Percentiles rank a stretch among this genome's conserved stretches.
phyloP scores from a whole-genome alignment of 1,139 yeast species.

The Protomyces macrosporus region DNA sequence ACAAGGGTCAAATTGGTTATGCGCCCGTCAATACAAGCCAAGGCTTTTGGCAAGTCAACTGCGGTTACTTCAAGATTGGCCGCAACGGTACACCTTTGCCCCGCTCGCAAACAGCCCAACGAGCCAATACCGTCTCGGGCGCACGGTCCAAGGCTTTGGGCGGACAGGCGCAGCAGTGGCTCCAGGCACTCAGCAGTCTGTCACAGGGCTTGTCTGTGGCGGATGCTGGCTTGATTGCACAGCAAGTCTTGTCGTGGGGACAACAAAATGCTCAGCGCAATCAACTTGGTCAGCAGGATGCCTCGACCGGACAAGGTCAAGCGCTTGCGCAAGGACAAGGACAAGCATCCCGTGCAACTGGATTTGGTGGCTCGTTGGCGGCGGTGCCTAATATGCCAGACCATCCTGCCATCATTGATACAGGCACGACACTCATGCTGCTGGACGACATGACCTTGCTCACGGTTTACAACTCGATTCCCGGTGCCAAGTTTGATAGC shows the following conservation, averaged over 20 bases:
- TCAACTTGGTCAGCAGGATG: not conserved
- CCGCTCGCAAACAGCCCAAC: conserved; percentile 42
- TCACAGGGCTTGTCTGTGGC: conserved; percentile 7
- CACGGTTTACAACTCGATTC: conserved; percentile 18
- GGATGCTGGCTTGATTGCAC: conserved; percentile 9
- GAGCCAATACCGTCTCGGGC: not conserved
- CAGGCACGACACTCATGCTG: conserved; percentile 85
- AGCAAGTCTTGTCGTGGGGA: not conserved
- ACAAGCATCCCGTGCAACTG: not conserved
- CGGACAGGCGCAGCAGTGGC: not conserved
- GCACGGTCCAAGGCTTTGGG: not conserved
- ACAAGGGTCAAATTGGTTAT: conserved; percentile 21
- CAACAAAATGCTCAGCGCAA: not conserved
- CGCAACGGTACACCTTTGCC: conserved; percentile 79
- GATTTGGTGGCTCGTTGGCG: not conserved
- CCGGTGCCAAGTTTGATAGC: conserved; percentile 17
- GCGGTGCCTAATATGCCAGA: conserved; percentile 2
- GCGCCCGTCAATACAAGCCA: conserved; percentile 87
- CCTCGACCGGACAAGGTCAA: not conserved
- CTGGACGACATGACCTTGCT: conserved; percentile 9
- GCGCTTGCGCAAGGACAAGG: too few species aligned
- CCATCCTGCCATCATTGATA: conserved; percentile 90
- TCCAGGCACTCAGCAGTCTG: not conserved
- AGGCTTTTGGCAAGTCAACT: conserved; percentile 98
- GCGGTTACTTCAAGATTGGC: conserved; percentile 85